phyloP scores from a whole-genome alignment of 2,329 filamentous ascomycete species.

The Alternaria novae-zelandiae region DNA sequence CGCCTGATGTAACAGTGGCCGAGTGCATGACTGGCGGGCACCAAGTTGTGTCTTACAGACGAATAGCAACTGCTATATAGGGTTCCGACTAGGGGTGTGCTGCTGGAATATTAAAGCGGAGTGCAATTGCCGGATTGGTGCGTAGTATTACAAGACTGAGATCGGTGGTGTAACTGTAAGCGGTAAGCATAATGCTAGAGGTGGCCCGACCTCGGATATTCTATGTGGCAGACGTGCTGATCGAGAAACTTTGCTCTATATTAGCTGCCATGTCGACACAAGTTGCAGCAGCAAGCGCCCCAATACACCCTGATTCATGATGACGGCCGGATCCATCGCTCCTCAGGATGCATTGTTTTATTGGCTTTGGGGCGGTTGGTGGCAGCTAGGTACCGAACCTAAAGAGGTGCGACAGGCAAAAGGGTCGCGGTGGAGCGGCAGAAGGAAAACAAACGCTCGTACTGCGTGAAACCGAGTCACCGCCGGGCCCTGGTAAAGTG shows the following conservation, averaged over 20 bases:
- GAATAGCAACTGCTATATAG: constrained; percentile 16
- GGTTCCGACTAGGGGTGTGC: constrained; percentile 19
- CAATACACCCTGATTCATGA: constrained; percentile 17
- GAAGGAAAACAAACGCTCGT: constrained; percentile 20
- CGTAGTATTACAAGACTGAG: constrained; percentile 28
- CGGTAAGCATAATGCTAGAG: constrained; percentile 30
- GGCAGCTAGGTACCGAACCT: constrained; percentile 15
- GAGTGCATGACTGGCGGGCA: constrained; percentile 20
- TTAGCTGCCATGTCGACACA: constrained; percentile 27
- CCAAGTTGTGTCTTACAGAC: constrained; percentile 22
- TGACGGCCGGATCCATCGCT: constrained; percentile 12
- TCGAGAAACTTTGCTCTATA: constrained; percentile 30
- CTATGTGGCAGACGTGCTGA: constrained; percentile 10
- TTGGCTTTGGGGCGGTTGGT: constrained; percentile 10
- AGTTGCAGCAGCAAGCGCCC: constrained; percentile 26
- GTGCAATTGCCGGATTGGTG: constrained; percentile 19
- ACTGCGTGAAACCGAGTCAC: constrained; percentile 28
- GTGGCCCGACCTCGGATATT: constrained; percentile 32
- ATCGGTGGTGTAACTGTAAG: constrained; percentile 33
- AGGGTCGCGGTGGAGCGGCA: constrained; percentile 20
- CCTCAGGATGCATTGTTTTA: constrained; percentile 7
- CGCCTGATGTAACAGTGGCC: constrained; percentile 19
- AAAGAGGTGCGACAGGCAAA: constrained; percentile 21
- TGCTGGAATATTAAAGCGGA: constrained; percentile 26
- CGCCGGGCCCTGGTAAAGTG: constrained; percentile 5